A percentile compares a stretch with the other conserved stretches of the same genome.
phyloP scores from a whole-genome alignment of 192 early-diverging fungal species.

The Mortierella claussenii region DNA sequence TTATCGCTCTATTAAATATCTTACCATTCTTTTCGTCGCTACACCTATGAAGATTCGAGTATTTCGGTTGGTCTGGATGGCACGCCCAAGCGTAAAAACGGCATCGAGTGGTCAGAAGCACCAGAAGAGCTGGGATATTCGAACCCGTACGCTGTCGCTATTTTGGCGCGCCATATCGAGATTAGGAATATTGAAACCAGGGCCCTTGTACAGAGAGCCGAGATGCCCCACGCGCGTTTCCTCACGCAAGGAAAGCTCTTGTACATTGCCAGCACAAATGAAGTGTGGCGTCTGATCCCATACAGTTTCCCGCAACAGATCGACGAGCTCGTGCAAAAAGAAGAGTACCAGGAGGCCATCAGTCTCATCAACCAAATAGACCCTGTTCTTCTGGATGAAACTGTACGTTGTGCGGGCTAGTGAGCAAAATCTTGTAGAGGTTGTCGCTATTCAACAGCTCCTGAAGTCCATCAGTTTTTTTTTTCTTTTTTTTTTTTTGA shows the following conservation, averaged over 20 bases:
- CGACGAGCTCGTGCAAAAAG: conserved; percentile 74
- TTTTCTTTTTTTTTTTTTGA: too few species aligned
- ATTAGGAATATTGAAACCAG: conserved; percentile 88
- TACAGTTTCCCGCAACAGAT: conserved; percentile 69
- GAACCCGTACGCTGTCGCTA: conserved; percentile 78
- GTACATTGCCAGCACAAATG: conserved; percentile 72
- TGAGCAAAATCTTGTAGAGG: too few species aligned
- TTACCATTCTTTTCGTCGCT: neutral
- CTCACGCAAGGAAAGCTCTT: conserved; percentile 79
- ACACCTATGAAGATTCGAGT: conserved; percentile 58
- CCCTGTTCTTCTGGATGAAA: conserved; percentile 74
- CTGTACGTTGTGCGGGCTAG: conserved; percentile 51
- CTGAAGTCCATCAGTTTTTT: too few species aligned
- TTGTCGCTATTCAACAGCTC: too few species aligned
- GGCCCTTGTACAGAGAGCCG: conserved; percentile 83
- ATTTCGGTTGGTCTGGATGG: conserved; percentile 68
- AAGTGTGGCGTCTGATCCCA: conserved; percentile 80
- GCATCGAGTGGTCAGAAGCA: conserved; percentile 69
- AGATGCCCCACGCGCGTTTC: conserved; percentile 71
- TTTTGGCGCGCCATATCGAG: conserved; percentile 77
- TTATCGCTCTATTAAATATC: neutral
- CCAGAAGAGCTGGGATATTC: conserved; percentile 74
- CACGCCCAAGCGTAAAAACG: conserved; percentile 64
- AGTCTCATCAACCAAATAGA: conserved; percentile 82
- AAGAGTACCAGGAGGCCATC: conserved; percentile 79